These are phyloP conservation scores for Monilinia vaccinii-corymbosi DNA, from an alignment of 2,329 filamentous ascomycete genomes.

Conservation along the genomic window DNA sequence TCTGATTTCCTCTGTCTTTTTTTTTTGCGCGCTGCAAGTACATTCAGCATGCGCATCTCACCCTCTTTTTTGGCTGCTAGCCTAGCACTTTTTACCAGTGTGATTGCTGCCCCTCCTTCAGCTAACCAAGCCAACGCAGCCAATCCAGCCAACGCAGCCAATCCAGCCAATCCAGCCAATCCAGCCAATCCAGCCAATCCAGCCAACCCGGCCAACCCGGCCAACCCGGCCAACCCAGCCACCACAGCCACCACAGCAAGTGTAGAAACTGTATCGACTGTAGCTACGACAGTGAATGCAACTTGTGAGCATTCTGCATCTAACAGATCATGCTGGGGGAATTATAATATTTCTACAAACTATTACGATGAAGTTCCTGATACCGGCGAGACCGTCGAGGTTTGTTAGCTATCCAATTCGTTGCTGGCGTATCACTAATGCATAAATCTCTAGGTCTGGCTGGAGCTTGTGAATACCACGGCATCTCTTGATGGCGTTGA, in stretches of 20 bases:
- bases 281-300: no score
- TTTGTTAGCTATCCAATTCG: not conserved
- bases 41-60: not conserved
- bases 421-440: not conserved
- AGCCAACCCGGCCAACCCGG: not conserved
- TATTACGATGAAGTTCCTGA: conserved; percentile 30
- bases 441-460: conserved; percentile 7
- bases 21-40: not conserved
- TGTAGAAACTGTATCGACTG: no score
- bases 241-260: not conserved
- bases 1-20: not conserved
- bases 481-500: conserved; percentile 25
- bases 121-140: not conserved
- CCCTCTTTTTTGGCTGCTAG: not conserved
- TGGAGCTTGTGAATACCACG: conserved; percentile 12
- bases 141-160: not conserved
- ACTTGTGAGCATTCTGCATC: conserved; percentile 3
- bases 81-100: not conserved
- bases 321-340: conserved; percentile 33
- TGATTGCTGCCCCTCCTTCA: not conserved
- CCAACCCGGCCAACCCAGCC: not conserved
- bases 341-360: conserved; percentile 37
- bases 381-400: conserved; percentile 38
- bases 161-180: not conserved
- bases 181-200: not conserved